Conservation (phyloP, 176 grass and related monocot genomes). For the Canna indica region DNA sequence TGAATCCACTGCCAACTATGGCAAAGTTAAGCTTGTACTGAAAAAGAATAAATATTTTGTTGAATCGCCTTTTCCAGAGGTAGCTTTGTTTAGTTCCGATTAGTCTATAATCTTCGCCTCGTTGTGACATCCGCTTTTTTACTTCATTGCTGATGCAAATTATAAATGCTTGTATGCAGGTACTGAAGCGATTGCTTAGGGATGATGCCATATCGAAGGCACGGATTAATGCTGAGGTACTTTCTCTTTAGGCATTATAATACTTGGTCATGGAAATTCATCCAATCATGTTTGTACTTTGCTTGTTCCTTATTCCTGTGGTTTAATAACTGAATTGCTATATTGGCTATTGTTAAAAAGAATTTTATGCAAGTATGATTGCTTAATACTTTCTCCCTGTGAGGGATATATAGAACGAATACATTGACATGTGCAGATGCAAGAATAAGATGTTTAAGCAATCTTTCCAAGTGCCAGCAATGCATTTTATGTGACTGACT, state of each 20-base stretch:
- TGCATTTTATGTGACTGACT: too few species aligned
- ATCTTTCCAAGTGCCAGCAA: not conserved
- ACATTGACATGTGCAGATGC: not conserved
- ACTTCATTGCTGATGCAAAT: not conserved
- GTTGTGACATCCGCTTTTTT: not conserved
- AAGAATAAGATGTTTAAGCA: not conserved
- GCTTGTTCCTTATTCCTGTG: not conserved
- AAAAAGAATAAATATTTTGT: constrained; percentile 98
- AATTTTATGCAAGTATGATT: not conserved
- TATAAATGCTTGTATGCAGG: constrained; percentile 32
- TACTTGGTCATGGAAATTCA: not conserved
- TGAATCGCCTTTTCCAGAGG: constrained; percentile 85
- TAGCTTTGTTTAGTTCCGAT: constrained; percentile 13
- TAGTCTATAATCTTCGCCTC: not conserved
- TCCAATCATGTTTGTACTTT: not conserved
- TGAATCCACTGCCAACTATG: constrained; percentile 88
- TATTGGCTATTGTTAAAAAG: not conserved
- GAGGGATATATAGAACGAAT: not conserved
- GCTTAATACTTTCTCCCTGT: not conserved
- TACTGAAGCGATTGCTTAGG: constrained; percentile 62
- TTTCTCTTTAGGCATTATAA: constrained; percentile 2
- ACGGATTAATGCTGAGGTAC: constrained; percentile 56
- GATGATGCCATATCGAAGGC: constrained; percentile 61
- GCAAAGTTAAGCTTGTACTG: constrained; percentile 97
- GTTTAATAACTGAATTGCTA: not conserved